A percentile compares a stretch with the other conserved stretches of the same genome.
Evolutionary conservation across 164 flowering plant species (phyloP).

Genomic region (Umbellularia californica): DNA sequence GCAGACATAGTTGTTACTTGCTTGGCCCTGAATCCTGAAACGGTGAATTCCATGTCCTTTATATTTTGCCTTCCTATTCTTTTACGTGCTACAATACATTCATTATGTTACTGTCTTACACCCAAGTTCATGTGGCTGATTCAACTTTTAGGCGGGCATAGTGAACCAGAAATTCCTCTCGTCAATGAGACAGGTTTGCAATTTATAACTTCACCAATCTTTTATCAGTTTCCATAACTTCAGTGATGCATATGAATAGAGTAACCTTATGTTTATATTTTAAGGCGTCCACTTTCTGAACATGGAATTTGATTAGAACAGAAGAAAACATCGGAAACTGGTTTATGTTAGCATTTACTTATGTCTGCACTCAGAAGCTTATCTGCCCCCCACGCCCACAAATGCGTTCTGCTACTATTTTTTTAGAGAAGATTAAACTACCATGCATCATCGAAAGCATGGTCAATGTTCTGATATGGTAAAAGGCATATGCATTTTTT

Average conservation of each 20-base stretch:
- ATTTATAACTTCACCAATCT: neutral
- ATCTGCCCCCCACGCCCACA: too few relatives aligned
- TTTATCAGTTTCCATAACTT: neutral
- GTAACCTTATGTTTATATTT: neutral
- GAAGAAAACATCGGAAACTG: too few relatives aligned
- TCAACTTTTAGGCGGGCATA: constrained; percentile 61
- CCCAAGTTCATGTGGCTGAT: constrained; percentile 4
- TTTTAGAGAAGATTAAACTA: neutral
- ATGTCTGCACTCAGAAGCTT: too few relatives aligned
- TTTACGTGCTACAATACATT: neutral
- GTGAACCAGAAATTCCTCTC: constrained; percentile 64
- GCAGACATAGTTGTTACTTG: constrained; percentile 84
- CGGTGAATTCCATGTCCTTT: constrained; percentile 37
- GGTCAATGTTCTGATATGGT: neutral
- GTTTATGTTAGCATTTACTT: too few relatives aligned
- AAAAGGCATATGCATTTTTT: too few relatives aligned
- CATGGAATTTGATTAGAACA: too few relatives aligned
- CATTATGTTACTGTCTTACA: constrained; percentile 4
- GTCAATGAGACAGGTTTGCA: constrained; percentile 83
- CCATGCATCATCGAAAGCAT: neutral
- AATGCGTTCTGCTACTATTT: too few relatives aligned
- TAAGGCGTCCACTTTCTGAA: neutral
- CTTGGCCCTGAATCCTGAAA: constrained; percentile 60
- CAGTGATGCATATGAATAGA: neutral
- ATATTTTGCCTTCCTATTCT: neutral